Evolutionary conservation across 805 yeast species (phyloP).

Genomic region (Ogataea philodendri): DNA sequence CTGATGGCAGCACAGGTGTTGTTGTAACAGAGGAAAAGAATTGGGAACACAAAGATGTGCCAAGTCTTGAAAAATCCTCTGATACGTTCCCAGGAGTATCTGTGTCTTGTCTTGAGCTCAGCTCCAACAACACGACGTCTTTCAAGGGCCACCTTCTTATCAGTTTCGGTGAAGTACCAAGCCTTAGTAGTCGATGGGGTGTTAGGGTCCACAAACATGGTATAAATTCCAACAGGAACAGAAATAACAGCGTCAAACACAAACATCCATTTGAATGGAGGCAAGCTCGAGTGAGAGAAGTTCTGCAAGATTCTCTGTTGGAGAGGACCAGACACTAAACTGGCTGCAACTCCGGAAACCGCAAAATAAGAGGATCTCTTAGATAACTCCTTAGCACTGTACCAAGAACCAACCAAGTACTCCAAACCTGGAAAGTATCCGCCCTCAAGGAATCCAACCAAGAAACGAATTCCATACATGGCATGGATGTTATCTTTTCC

Average conservation of each 20-base stretch:
- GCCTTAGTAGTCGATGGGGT: conserved; percentile 44
- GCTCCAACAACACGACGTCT: conserved; percentile 44
- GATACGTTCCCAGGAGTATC: conserved; percentile 40
- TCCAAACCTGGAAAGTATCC: conserved; percentile 52
- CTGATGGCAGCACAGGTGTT: conserved; percentile 34
- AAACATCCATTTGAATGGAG: conserved; percentile 48
- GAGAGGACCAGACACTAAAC: conserved; percentile 38
- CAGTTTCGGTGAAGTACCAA: conserved; percentile 39
- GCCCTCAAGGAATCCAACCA: conserved; percentile 44
- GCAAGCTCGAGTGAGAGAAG: conserved; percentile 17
- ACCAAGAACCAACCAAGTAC: conserved; percentile 40
- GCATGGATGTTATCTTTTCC: conserved; percentile 26
- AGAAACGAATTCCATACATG: conserved; percentile 34
- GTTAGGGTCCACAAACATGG: conserved; percentile 44
- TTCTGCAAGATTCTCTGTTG: conserved; percentile 33
- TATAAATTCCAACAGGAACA: conserved; percentile 40
- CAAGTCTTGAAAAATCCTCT: conserved; percentile 44
- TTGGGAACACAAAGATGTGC: conserved; percentile 48
- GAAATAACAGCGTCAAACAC: conserved; percentile 42
- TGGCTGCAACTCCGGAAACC: conserved; percentile 36
- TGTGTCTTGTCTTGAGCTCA: conserved; percentile 41
- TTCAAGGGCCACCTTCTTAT: conserved; percentile 42
- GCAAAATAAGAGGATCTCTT: conserved; percentile 37
- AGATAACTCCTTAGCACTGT: conserved; percentile 33
- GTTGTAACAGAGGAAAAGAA: conserved; percentile 39